These are phyloP conservation scores for Solanum lycopersicoides DNA, from an alignment of 257 asterid species.

Conservation along the genomic window DNA sequence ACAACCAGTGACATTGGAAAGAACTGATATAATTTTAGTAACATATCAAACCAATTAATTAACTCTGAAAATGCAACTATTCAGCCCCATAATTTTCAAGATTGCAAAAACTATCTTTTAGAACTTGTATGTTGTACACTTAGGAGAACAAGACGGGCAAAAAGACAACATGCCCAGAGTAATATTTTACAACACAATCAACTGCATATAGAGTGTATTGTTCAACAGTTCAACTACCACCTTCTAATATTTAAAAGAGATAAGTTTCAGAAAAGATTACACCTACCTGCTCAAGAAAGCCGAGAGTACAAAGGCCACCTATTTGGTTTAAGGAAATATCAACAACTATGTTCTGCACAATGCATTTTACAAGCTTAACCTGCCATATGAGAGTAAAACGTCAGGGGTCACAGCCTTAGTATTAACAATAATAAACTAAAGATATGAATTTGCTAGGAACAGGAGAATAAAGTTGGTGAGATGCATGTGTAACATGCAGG, in stretches of 20 bases:
- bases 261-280: background rate
- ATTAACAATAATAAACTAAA: background rate
- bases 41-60: background rate
- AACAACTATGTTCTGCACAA: slow-evolving; percentile 34
- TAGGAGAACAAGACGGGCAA: background rate
- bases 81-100: background rate
- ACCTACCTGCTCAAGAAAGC: slow-evolving; percentile 49
- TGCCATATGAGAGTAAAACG: slow-evolving; percentile 6
- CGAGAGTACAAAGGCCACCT: slow-evolving; percentile 43
- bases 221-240: background rate
- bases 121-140: background rate
- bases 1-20: background rate
- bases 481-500: background rate
- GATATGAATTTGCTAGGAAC: background rate
- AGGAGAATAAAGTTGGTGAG: background rate
- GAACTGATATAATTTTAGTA: background rate
- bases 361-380: slow-evolving; percentile 44
- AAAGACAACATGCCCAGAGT: background rate
- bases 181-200: background rate
- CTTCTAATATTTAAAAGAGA: background rate
- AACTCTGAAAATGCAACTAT: background rate
- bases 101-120: background rate
- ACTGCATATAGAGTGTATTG: background rate
- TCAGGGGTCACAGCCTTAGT: background rate
- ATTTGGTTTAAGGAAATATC: slow-evolving; percentile 43